Evolutionary conservation across 257 asterid genomes (phyloP), one percentile per base, ranked within the genome.

Genomic region (Capsicum pubescens): DNA sequence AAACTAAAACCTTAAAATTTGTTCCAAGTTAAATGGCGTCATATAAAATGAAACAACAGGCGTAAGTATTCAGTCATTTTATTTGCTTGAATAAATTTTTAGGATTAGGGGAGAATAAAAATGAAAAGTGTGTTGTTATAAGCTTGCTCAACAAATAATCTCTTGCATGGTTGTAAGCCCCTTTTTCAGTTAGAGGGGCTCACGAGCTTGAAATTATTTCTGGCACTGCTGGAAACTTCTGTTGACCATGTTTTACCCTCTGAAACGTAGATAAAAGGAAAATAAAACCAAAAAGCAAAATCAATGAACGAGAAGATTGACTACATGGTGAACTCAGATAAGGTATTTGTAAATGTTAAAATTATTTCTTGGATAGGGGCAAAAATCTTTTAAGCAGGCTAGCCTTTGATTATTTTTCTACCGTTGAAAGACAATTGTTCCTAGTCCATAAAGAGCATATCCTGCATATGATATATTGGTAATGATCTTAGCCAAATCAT

Each of bases 111-210:
- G 64, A 59, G 64, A 59, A 59, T 59, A 59, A 59, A 59, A 9
- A 19, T 26, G 10, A 59, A 70, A 44, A 39, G 15, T 7, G 15
- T 42, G 32, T 16, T 42, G 35, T 5, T 17, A 44, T 17, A 42
- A 70, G 55, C 56, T 70, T 70, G 15, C 78, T 70, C 46, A 68
- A 36, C 52, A 36, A 68, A 26, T 68, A 68, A 39, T 68, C 54
- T 68, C 77, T 68, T 39, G 3, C 54, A 36, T 16, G 12, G 74
- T 36, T 36, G 2, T 68, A 36, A 15, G 6, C 11, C 14, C 77
- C 21, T 68, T 54, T 54, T 7, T 39, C 77, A 9, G 36, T 36
- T 68, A 13, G 26, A 39, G 77, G 77, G 54, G 14, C 14, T 19
- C 39, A 68, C 26, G 39, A 15, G 14, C 54, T 3, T 68, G 15